Conservation (phyloP, 1,139 yeast species). For the Suhomyces bokatorum region DNA sequence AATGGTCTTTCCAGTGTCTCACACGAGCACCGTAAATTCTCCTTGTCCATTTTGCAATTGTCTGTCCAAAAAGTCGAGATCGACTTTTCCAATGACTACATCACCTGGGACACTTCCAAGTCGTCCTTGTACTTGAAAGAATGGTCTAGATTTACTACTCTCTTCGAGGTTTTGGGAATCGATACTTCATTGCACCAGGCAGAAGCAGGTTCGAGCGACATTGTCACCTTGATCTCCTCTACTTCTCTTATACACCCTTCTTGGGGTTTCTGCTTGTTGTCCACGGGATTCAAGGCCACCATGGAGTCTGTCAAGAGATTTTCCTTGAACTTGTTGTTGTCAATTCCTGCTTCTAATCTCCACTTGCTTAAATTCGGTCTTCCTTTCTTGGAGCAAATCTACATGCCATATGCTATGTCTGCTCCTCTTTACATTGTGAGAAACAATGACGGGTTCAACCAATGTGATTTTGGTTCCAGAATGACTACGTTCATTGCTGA, state of each 20-base stretch:
- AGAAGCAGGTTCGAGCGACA: constrained; percentile 71
- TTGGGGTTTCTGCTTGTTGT: constrained; percentile 73
- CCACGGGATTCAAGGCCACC: constrained; percentile 76
- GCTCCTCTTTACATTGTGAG: constrained; percentile 60
- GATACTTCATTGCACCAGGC: constrained; percentile 89
- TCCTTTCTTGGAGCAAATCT: constrained; percentile 49
- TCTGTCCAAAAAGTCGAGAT: constrained; percentile 51
- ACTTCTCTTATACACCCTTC: constrained; percentile 55
- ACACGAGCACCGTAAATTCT: constrained; percentile 72
- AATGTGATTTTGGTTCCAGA: constrained; percentile 61
- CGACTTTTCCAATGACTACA: constrained; percentile 41
- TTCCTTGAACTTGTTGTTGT: constrained; percentile 56
- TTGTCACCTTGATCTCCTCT: constrained; percentile 56
- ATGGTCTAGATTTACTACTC: constrained; percentile 74
- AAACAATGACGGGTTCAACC: constrained; percentile 23
- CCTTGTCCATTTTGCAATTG: constrained; percentile 65
- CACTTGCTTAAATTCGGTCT: constrained; percentile 50
- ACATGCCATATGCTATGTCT: constrained; percentile 63
- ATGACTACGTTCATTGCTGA: constrained; percentile 50
- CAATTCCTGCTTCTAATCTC: constrained; percentile 50
- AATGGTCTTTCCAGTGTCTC: constrained; percentile 54
- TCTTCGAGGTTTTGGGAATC: constrained; percentile 77
- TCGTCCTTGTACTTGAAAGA: constrained; percentile 40
- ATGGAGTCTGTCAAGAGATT: constrained; percentile 79
- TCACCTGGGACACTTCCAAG: constrained; percentile 47